Evolutionary conservation across 768 basidiomycete genomes (phyloP), one percentile per base, ranked within the genome.

Genomic region (Mycena crocata): DNA sequence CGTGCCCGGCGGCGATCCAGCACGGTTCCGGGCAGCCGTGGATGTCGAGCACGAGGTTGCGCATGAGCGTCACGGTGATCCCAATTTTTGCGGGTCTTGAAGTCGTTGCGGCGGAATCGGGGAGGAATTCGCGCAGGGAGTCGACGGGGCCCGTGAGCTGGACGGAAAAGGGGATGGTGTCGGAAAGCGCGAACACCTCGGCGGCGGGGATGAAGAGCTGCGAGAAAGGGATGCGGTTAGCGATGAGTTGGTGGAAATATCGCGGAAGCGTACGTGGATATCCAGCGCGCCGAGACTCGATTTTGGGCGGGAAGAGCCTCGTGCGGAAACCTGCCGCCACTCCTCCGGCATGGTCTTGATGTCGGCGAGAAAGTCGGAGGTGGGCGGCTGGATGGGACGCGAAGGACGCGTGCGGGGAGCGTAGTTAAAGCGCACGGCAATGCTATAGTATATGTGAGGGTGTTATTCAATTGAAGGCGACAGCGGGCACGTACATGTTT

Each of bases 291-390:
- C 30, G 23, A 60, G 57, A 12, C 17, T 10, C 9, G 58, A 55
- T 10, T 46, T 60, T 2, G 44, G 51, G 51, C 51, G 63, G n/a
- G 63, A 50, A n/a, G 2, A 9, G 3, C 37, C 52, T 17, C 23
- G 4, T 24, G 42, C 34, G 32, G 34, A 46, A 12, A 37, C 19
- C 23, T 60, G 57, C n/a, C 52, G 51, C 51, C 50, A 66, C 23
- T 66, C 57, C 13, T 54, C 64, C 10, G 51, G 57, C 58, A 60
- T 59, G 42, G 32, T n/a, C 30, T 59, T 58, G 44, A 60, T 21
- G 28, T 66, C 57, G 34, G 32, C 34, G 34, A 54, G 50, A 12
- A 66, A 59, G 49, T 31, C 28, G 13, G 42, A 52, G 14, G 17
- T 28, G 26, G 50, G 17, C 30, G 35, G 58, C 37, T 30, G 44